phyloP scores from a whole-genome alignment of 306 rosid genomes.

The Prunus campanulata region DNA sequence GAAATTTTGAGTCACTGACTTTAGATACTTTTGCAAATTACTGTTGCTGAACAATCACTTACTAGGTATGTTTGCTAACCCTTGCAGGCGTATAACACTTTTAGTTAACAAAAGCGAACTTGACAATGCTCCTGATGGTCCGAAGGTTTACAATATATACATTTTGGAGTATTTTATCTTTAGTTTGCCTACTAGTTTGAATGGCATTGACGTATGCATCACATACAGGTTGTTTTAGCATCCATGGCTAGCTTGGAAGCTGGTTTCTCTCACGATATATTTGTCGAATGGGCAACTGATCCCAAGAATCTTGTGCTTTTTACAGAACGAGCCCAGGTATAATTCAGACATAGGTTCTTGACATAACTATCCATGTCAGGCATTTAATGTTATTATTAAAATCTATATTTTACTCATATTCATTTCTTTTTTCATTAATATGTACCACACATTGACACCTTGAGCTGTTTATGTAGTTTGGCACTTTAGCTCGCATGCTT shows the following conservation, averaged over 20 bases:
- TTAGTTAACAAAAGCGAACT: constrained; percentile 75
- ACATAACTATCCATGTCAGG: constrained; percentile 14
- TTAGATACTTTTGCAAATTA: not conserved
- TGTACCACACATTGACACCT: not conserved
- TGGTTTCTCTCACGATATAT: constrained; percentile 95
- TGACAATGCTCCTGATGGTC: constrained; percentile 90
- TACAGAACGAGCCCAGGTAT: constrained; percentile 97
- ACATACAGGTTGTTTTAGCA: constrained; percentile 76
- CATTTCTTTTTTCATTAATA: constrained; percentile 1
- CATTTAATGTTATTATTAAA: constrained; percentile 4
- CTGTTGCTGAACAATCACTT: constrained; percentile 15
- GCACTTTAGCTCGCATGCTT: constrained; percentile 93
- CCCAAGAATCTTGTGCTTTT: constrained; percentile 76
- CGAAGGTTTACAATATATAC: constrained; percentile 56
- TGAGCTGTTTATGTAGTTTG: constrained; percentile 55
- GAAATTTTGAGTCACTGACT: not conserved
- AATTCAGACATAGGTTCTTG: constrained; percentile 6
- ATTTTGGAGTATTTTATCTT: constrained; percentile 19
- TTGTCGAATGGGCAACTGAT: constrained; percentile 88
- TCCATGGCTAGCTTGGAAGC: constrained; percentile 99
- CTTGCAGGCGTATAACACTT: constrained; percentile 69
- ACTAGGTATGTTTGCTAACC: constrained; percentile 31
- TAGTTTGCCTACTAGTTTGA: constrained; percentile 4
- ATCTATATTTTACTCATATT: not conserved
- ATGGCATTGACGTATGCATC: constrained; percentile 15